These are phyloP conservation scores for Neofusicoccum umdonicola DNA, from an alignment of 2,329 filamentous ascomycete species.

Conservation along the genomic window DNA sequence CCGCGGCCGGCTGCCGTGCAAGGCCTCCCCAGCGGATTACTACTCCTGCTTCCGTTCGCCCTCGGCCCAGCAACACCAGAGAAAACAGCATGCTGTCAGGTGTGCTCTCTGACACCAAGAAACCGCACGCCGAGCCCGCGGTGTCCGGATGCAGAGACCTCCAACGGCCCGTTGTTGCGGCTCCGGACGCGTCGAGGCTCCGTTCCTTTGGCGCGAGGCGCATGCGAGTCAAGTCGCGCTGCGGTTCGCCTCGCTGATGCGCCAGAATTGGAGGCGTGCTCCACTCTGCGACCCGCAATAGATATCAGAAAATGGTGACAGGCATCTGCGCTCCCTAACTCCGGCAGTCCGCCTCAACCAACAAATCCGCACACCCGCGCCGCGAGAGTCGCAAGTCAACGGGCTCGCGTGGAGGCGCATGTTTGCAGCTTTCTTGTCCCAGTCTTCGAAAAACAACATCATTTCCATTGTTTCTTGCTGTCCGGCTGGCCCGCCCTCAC, in stretches of 20 bases:
- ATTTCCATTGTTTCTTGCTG: background rate
- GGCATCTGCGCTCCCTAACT: background rate
- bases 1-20: background rate
- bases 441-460: too few relatives aligned
- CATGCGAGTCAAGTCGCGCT: background rate
- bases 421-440: too few relatives aligned
- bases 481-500: background rate
- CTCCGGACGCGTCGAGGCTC: background rate
- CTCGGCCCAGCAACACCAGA: background rate
- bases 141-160: background rate
- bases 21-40: background rate
- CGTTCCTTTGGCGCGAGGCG: slow-evolving; percentile 4
- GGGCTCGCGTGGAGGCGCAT: too few relatives aligned
- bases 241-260: background rate
- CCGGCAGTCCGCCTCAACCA: background rate
- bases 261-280: background rate
- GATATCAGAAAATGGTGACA: background rate
- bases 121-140: background rate
- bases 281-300: background rate
- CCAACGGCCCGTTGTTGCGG: background rate
- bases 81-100: background rate
- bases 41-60: background rate
- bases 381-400: background rate
- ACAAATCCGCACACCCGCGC: background rate
- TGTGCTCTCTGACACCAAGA: background rate